Conservation (phyloP, 2,329 filamentous ascomycete genomes). For the Cercospora berteroae region DNA sequence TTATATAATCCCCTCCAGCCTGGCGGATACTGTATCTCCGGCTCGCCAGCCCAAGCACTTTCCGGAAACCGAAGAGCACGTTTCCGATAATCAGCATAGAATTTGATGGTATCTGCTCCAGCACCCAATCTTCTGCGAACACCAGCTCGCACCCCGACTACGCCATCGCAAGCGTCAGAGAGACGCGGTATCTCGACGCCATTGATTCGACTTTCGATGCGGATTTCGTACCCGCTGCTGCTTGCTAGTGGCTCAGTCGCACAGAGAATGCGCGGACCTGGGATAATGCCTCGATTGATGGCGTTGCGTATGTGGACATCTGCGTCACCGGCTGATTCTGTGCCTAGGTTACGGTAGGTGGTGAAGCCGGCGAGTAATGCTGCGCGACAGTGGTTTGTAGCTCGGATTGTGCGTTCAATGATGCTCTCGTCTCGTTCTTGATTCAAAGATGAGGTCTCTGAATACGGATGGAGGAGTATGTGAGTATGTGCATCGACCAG, state of each 20-base stretch:
- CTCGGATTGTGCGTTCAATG: slow-evolving; percentile 57
- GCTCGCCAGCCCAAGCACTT: slow-evolving; percentile 30
- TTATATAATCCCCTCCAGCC: slow-evolving; percentile 16
- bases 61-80: slow-evolving; percentile 32
- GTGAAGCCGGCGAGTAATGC: slow-evolving; percentile 59
- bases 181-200: slow-evolving; percentile 26
- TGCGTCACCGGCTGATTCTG: slow-evolving; percentile 51
- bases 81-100: slow-evolving; percentile 38
- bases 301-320: slow-evolving; percentile 55
- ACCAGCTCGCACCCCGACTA: slow-evolving; percentile 42
- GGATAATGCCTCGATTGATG: slow-evolving; percentile 54
- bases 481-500: slow-evolving; percentile 58
- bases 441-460: slow-evolving; percentile 43
- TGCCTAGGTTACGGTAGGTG: slow-evolving; percentile 57
- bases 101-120: slow-evolving; percentile 38
- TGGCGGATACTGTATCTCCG: slow-evolving; percentile 29
- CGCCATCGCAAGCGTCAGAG: slow-evolving; percentile 46
- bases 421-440: slow-evolving; percentile 60
- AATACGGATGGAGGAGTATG: slow-evolving; percentile 52
- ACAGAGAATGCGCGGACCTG: slow-evolving; percentile 57
- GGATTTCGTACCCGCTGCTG: slow-evolving; percentile 51
- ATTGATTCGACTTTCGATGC: slow-evolving; percentile 44
- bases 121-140: slow-evolving; percentile 35
- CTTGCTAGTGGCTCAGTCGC: slow-evolving; percentile 53
- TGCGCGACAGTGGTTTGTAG: slow-evolving; percentile 53